These are phyloP conservation scores for Quercus lobata DNA, from an alignment of 331 rosid genomes.

Conservation along the genomic window DNA sequence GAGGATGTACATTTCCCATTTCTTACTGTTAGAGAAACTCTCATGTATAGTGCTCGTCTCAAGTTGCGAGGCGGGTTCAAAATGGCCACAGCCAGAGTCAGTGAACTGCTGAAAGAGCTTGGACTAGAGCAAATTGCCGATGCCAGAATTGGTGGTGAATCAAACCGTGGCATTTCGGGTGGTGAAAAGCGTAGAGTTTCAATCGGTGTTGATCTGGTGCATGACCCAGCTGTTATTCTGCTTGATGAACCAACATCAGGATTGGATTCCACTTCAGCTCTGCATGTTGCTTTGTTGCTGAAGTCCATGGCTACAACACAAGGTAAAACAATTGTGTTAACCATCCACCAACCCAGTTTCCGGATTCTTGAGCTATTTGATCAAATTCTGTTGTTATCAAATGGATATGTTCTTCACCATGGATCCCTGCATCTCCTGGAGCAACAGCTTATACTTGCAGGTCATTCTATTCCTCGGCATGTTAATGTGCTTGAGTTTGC, in stretches of 20 bases:
- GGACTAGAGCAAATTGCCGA: constrained; percentile 31
- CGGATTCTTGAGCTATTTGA: constrained; percentile 40
- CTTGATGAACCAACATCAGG: constrained; percentile 50
- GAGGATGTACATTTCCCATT: constrained; percentile 41
- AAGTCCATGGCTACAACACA: constrained; percentile 36
- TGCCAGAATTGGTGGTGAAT: constrained; percentile 29
- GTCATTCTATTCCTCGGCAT: constrained; percentile 33
- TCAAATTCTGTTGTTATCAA: constrained; percentile 31
- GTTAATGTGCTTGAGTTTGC: constrained; percentile 46
- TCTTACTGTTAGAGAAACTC: constrained; percentile 40
- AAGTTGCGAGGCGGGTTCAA: constrained; percentile 25
- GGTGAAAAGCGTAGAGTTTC: constrained; percentile 40
- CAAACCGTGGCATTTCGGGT: constrained; percentile 33
- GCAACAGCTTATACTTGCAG: constrained; percentile 19
- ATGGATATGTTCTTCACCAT: constrained; percentile 35
- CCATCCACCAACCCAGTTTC: constrained; percentile 45
- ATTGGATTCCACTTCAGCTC: constrained; percentile 40
- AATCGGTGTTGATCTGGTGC: constrained; percentile 38
- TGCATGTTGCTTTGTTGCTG: constrained; percentile 34
- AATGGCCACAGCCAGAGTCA: constrained; percentile 30
- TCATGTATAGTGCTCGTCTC: constrained; percentile 32
- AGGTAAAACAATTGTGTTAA: constrained; percentile 43
- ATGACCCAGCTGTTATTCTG: constrained; percentile 40
- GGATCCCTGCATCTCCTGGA: constrained; percentile 35
- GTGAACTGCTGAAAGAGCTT: constrained; percentile 30